Conservation (phyloP, 768 basidiomycete species). For the Mycena capillaripes region DNA sequence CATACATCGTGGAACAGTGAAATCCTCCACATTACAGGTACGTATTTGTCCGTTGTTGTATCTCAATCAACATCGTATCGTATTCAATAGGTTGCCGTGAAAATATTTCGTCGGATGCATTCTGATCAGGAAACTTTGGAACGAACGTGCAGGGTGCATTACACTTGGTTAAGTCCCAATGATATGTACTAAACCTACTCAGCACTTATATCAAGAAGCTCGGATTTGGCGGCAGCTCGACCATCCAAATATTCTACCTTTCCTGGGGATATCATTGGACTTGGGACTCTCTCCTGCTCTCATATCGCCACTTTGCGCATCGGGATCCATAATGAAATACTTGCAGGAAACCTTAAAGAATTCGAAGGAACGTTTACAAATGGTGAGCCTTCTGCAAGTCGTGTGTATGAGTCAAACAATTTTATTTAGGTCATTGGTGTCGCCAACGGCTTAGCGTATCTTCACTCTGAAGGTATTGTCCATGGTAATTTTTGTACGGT, state of each 20-base stretch:
- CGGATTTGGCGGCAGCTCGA: conserved; percentile 17
- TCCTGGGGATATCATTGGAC: conserved; percentile 29
- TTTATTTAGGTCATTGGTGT: conserved; percentile 19
- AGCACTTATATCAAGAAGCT: conserved; percentile 15
- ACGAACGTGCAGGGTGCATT: conserved; percentile 3
- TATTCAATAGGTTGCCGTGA: conserved; percentile 4
- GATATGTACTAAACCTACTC: too few relatives aligned
- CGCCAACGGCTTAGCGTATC: conserved; percentile 31
- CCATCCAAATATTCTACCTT: conserved; percentile 28
- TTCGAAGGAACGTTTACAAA: conserved; percentile 5
- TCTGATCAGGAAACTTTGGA: conserved; percentile 9
- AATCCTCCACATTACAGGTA: neutral
- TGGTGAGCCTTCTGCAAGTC: neutral
- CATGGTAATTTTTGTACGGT: conserved; percentile 37
- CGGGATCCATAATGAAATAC: conserved; percentile 29
- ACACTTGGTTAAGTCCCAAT: neutral
- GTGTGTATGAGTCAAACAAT: neutral
- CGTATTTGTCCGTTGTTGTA: too few relatives aligned
- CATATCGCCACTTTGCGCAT: conserved; percentile 28
- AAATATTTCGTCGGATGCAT: conserved; percentile 30
- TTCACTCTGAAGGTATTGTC: conserved; percentile 33
- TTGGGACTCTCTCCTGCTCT: conserved; percentile 33
- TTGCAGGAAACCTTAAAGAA: conserved; percentile 2
- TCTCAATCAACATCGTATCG: too few relatives aligned
- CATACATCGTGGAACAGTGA: conserved; percentile 14